Conservation (phyloP, 2,329 filamentous ascomycete species). For the Fusarium compactum region DNA sequence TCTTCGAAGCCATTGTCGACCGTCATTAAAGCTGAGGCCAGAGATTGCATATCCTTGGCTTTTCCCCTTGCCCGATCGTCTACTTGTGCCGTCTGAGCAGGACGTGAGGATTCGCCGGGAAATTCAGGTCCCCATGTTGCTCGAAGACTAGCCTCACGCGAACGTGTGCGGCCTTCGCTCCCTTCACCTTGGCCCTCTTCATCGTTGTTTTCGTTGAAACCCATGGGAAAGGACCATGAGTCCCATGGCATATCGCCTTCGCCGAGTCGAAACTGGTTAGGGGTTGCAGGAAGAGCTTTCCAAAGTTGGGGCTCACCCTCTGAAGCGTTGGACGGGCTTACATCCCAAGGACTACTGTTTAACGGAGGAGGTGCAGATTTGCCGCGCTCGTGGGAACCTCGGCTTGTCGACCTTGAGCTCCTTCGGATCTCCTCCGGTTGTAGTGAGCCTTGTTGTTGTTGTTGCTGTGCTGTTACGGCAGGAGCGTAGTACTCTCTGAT, state of each 20-base stretch:
- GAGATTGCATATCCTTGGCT: constrained; percentile 58
- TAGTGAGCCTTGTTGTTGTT: constrained; percentile 5
- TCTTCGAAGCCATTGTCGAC: constrained; percentile 70
- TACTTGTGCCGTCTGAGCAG: constrained; percentile 11
- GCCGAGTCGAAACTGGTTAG: constrained; percentile 55
- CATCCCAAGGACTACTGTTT: constrained; percentile 62
- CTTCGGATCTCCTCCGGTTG: constrained; percentile 14
- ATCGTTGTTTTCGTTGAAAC: constrained; percentile 32
- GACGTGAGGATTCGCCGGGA: constrained; percentile 16
- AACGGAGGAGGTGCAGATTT: constrained; percentile 63
- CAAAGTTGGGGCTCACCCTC: constrained; percentile 47
- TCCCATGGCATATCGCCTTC: constrained; percentile 64
- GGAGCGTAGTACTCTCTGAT: constrained; percentile 33
- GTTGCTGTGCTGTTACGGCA: constrained; percentile 1
- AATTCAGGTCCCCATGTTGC: constrained; percentile 39
- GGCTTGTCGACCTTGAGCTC: constrained; percentile 40
- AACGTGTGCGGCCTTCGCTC: neutral
- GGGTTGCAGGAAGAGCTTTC: constrained; percentile 59
- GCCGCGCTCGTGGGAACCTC: constrained; percentile 58
- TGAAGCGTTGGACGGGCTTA: constrained; percentile 44
- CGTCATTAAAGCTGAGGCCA: constrained; percentile 67
- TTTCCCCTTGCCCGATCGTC: constrained; percentile 50
- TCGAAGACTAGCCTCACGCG: constrained; percentile 31
- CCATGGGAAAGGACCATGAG: constrained; percentile 47
- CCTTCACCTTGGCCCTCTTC: constrained; percentile 9